These are phyloP conservation scores for Petrea volubilis DNA, from an alignment of 257 asterid species.

Conservation along the genomic window DNA sequence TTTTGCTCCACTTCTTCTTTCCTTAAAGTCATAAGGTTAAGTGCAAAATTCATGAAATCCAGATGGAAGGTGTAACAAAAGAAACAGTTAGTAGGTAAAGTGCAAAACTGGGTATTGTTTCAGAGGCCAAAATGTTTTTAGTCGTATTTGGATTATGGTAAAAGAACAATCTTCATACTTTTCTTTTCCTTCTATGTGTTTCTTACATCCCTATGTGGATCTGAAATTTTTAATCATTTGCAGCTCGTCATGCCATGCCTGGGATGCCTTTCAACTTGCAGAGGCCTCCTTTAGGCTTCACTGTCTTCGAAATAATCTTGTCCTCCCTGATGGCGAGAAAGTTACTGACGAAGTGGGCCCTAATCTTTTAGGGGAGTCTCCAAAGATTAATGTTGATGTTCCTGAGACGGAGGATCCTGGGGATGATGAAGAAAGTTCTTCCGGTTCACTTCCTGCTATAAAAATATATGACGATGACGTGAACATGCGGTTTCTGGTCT, in stretches of 20 bases:
- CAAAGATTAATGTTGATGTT: slow-evolving; percentile 55
- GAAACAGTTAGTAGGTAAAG: no score
- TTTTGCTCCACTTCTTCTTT: neutral
- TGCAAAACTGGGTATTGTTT: no score
- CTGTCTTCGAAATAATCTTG: slow-evolving; percentile 53
- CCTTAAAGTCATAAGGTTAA: neutral
- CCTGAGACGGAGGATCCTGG: slow-evolving; percentile 68
- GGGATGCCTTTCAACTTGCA: slow-evolving; percentile 97
- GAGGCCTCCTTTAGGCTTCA: slow-evolving; percentile 89
- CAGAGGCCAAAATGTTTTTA: no score
- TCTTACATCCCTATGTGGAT: neutral
- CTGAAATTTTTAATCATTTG: slow-evolving; percentile 18
- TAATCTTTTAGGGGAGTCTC: slow-evolving; percentile 80
- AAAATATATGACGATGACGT: slow-evolving; percentile 89
- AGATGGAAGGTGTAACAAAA: no score
- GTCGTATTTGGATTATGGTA: neutral
- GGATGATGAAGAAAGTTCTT: slow-evolving; percentile 79
- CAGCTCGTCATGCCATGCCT: slow-evolving; percentile 90
- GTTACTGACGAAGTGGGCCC: slow-evolving; percentile 56
- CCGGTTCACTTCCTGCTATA: slow-evolving; percentile 79
- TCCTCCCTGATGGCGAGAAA: slow-evolving; percentile 43
- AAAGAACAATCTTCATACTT: neutral
- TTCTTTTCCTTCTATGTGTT: neutral
- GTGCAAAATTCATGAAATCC: no score
- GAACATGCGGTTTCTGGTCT: slow-evolving; percentile 76